Percentiles rank a stretch among this genome's conserved stretches.
These are phyloP conservation scores for Akanthomyces muscarius DNA, from an alignment of 2,329 filamentous ascomycete species.

Conservation along the genomic window DNA sequence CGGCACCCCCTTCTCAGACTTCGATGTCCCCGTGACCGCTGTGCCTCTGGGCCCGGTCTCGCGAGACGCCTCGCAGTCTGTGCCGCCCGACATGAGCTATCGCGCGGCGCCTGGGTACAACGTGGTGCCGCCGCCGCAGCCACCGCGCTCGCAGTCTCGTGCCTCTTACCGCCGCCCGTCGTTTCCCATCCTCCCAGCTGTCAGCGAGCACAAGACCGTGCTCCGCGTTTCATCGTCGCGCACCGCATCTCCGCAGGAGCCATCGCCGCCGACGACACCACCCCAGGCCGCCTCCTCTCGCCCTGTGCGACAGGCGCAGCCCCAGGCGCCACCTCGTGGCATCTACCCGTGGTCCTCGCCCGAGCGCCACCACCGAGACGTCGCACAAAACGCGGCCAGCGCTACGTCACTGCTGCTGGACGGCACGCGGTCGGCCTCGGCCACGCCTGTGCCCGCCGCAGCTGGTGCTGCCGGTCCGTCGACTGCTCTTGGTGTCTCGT, in stretches of 20 bases:
- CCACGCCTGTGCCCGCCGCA: conserved; percentile 28
- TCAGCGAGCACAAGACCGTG: conserved; percentile 59
- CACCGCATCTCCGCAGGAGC: conserved; percentile 31
- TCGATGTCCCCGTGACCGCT: conserved; percentile 79
- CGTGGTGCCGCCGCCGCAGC: conserved; percentile 26
- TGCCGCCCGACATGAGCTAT: conserved; percentile 90
- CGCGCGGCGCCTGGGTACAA: conserved; percentile 23
- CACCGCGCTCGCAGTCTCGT: conserved; percentile 48
- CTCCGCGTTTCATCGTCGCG: conserved; percentile 29
- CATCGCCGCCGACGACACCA: conserved; percentile 30
- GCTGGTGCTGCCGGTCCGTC: conserved; percentile 33
- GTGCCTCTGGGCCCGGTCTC: conserved; percentile 67
- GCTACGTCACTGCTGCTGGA: conserved; percentile 26
- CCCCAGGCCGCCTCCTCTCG: conserved; percentile 24
- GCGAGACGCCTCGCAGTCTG: conserved; percentile 80
- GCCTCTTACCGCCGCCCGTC: conserved; percentile 62
- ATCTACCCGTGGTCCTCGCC: conserved; percentile 54
- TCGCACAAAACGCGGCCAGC: conserved; percentile 34
- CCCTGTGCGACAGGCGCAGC: conserved; percentile 3
- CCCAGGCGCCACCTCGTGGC: conserved; percentile 50
- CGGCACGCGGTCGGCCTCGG: background rate
- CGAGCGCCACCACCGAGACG: conserved; percentile 40
- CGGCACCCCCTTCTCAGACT: conserved; percentile 84
- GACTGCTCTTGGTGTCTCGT: conserved; percentile 28
- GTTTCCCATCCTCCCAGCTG: conserved; percentile 62